phyloP scores from a whole-genome alignment of 2,329 filamentous ascomycete species.

The Xylaria sp. region DNA sequence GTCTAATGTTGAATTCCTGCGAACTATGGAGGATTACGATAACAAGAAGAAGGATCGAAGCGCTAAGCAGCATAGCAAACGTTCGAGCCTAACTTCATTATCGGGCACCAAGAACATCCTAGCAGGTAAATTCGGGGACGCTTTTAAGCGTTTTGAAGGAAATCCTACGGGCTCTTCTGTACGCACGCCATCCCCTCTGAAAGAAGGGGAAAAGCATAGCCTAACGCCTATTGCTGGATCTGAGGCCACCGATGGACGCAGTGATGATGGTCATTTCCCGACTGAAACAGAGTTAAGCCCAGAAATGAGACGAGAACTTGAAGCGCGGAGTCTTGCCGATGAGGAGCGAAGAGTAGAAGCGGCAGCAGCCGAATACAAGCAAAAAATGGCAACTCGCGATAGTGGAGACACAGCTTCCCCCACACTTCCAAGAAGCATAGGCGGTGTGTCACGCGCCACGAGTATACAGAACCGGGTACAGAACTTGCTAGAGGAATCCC shows the following conservation, averaged over 20 bases:
- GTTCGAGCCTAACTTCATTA: constrained; percentile 76
- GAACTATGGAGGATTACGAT: constrained; percentile 75
- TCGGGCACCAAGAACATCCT: constrained; percentile 83
- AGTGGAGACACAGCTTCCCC: constrained; percentile 49
- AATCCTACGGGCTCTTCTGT: constrained; percentile 50
- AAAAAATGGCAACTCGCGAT: constrained; percentile 73
- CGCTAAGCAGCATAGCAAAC: constrained; percentile 70
- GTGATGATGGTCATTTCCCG: constrained; percentile 71
- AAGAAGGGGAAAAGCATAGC: constrained; percentile 59
- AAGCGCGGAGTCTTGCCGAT: constrained; percentile 80
- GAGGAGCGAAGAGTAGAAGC: constrained; percentile 91
- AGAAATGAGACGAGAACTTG: constrained; percentile 89
- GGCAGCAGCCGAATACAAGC: constrained; percentile 88
- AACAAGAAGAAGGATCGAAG: constrained; percentile 64
- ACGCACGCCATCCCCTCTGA: constrained; percentile 61
- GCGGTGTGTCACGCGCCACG: constrained; percentile 72
- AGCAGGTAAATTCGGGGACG: constrained; percentile 90
- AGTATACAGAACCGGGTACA: constrained; percentile 93
- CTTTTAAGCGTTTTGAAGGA: constrained; percentile 89
- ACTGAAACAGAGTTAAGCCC: constrained; percentile 79
- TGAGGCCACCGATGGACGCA: constrained; percentile 74
- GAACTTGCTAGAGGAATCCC: constrained; percentile 82
- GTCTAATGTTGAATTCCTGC: constrained; percentile 85
- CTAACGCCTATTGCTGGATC: constrained; percentile 80
- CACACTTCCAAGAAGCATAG: constrained; percentile 64